Conservation (phyloP, 2,329 filamentous ascomycete species). For the Cryphonectria carpinicola region DNA sequence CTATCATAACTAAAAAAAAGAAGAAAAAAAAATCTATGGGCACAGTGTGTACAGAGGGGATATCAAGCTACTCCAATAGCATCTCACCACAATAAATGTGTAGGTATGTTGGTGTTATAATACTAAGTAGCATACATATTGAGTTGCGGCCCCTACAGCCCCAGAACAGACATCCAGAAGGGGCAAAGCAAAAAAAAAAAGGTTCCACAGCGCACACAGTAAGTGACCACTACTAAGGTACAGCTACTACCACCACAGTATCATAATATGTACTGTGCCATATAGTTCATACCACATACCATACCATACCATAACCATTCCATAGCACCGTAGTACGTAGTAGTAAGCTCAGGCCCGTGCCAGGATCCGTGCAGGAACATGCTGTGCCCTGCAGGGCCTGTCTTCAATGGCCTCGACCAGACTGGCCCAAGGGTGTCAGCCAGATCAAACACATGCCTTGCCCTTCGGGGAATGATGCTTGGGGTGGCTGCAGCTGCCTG, state of each 20-base stretch:
- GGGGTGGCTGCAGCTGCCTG: not conserved
- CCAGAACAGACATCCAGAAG: not conserved
- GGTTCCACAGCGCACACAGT: not conserved
- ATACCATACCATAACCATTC: not conserved
- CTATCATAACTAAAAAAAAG: not conserved
- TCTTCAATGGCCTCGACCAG: not conserved
- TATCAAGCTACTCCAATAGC: not conserved
- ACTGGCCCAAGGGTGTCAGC: not conserved
- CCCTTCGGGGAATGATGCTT: not conserved
- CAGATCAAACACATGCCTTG: constrained; percentile 1
- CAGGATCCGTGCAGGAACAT: not conserved
- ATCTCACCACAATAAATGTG: not conserved
- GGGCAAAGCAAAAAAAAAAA: not conserved
- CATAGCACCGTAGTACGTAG: not conserved
- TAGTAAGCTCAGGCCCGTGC: not conserved
- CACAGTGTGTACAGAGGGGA: not conserved
- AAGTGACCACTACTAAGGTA: not conserved
- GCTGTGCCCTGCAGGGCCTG: not conserved
- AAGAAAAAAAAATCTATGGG: not conserved
- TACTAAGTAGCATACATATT: not conserved
- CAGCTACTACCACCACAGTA: not conserved
- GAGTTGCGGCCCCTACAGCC: not conserved
- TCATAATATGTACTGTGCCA: not conserved
- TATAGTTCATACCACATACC: not conserved
- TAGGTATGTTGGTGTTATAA: not conserved